Conservation (phyloP, 73 alveolate species). For the Tetrahymena borealis region DNA sequence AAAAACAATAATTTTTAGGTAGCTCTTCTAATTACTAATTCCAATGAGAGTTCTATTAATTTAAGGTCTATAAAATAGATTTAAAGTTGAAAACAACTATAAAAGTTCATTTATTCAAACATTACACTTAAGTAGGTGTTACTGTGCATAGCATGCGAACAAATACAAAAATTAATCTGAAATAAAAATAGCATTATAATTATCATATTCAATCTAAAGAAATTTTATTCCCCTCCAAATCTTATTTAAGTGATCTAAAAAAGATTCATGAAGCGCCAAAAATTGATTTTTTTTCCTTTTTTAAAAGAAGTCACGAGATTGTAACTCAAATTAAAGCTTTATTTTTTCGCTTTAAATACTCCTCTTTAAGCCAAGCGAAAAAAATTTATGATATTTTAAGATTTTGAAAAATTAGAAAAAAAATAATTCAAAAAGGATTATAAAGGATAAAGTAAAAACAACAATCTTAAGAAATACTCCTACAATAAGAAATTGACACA, state of each 20-base stretch:
- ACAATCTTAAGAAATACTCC: background rate
- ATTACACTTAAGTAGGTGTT: too few relatives aligned
- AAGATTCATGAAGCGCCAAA: background rate
- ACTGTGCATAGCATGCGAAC: too few relatives aligned
- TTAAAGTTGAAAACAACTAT: too few relatives aligned
- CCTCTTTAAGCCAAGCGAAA: background rate
- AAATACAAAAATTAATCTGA: too few relatives aligned
- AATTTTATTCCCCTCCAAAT: background rate
- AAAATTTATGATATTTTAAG: background rate
- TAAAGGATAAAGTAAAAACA: background rate
- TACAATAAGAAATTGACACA: background rate
- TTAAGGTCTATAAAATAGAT: too few relatives aligned
- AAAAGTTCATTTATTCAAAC: too few relatives aligned
- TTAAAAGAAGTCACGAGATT: background rate
- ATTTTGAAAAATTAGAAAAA: background rate
- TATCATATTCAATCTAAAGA: too few relatives aligned
- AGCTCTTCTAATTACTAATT: too few relatives aligned
- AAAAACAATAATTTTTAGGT: too few relatives aligned
- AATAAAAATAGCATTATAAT: too few relatives aligned
- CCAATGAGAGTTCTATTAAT: too few relatives aligned
- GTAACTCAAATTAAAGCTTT: background rate
- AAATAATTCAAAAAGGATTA: background rate
- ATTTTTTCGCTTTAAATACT: background rate
- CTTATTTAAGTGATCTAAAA: background rate
- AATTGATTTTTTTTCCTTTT: background rate